A percentile compares a stretch with the other conserved stretches of the same genome.
Evolutionary conservation across 805 yeast species (phyloP).

Genomic region (Metschnikowia amazonensis): DNA sequence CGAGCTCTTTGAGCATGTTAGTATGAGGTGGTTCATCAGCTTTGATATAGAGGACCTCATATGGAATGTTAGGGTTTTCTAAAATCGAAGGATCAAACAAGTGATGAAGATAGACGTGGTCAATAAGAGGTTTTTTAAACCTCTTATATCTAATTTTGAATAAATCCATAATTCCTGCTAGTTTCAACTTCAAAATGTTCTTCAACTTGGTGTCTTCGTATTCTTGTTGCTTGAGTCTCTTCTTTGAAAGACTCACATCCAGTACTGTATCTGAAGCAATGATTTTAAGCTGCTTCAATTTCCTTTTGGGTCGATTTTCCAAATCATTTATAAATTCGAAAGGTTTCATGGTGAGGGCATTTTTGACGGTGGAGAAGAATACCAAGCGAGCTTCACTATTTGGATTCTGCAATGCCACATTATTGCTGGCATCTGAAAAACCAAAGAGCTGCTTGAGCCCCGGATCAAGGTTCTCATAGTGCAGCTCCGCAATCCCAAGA

Average conservation of each 20-base stretch:
- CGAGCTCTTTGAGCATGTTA: slow-evolving; percentile 75
- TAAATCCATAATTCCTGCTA: slow-evolving; percentile 84
- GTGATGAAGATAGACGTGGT: slow-evolving; percentile 68
- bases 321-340: slow-evolving; percentile 62
- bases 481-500: slow-evolving; percentile 65
- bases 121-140: slow-evolving; percentile 86
- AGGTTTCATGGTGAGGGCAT: slow-evolving; percentile 65
- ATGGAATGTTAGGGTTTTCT: slow-evolving; percentile 33
- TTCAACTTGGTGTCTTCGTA: slow-evolving; percentile 77
- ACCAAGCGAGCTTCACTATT: slow-evolving; percentile 41
- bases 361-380: slow-evolving; percentile 55
- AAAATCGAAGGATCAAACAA: slow-evolving; percentile 62
- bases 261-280: slow-evolving; percentile 23
- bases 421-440: slow-evolving; percentile 42
- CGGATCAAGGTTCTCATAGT: slow-evolving; percentile 36
- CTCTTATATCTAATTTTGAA: slow-evolving; percentile 84
- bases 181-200: slow-evolving; percentile 77
- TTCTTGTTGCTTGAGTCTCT: slow-evolving; percentile 47
- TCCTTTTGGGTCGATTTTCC: slow-evolving; percentile 51
- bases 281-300: slow-evolving; percentile 38
- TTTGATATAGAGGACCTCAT: slow-evolving; percentile 43
- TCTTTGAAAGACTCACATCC: slow-evolving; percentile 35
- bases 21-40: slow-evolving; percentile 44
- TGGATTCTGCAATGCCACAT: slow-evolving; percentile 45
- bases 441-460: slow-evolving; percentile 60